Evolutionary conservation across 2,329 filamentous ascomycete species (phyloP).

Genomic region (Fusarium armeniacum): DNA sequence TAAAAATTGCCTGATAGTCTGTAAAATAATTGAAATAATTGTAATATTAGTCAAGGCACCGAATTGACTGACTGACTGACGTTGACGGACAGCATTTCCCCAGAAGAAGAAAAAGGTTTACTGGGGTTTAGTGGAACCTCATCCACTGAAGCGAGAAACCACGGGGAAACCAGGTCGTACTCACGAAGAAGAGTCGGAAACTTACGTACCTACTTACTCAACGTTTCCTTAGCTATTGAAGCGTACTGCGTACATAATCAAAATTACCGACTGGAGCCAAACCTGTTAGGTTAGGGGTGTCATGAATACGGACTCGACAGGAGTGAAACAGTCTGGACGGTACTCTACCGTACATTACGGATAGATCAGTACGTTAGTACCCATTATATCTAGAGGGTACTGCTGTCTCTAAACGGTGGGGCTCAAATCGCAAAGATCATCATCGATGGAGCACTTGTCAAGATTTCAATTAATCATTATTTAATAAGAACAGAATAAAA

Average conservation of each 20-base stretch:
- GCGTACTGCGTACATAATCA: not conserved
- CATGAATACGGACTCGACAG: not conserved
- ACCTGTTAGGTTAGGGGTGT: not conserved
- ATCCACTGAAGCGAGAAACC: slow-evolving; percentile 15
- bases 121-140: slow-evolving; percentile 15
- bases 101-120: not conserved
- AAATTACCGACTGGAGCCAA: slow-evolving; percentile 7
- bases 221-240: slow-evolving; percentile 14
- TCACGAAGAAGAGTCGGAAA: slow-evolving; percentile 32
- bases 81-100: not conserved
- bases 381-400: not conserved
- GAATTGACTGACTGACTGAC: not conserved
- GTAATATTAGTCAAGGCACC: not conserved
- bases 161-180: slow-evolving; percentile 19
- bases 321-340: not conserved
- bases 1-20: slow-evolving; percentile 9
- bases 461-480: not conserved
- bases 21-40: slow-evolving; percentile 9
- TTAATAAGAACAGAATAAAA: not conserved
- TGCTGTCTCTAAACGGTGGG: slow-evolving; percentile 7
- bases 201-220: slow-evolving; percentile 18
- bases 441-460: slow-evolving; percentile 10
- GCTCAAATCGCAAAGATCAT: slow-evolving; percentile 17
- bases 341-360: slow-evolving; percentile 4
- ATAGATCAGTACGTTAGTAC: not conserved